Evolutionary conservation across 2,329 filamentous ascomycete genomes (phyloP), one percentile per base, ranked within the genome.

Genomic region (Aschersonia sp.): DNA sequence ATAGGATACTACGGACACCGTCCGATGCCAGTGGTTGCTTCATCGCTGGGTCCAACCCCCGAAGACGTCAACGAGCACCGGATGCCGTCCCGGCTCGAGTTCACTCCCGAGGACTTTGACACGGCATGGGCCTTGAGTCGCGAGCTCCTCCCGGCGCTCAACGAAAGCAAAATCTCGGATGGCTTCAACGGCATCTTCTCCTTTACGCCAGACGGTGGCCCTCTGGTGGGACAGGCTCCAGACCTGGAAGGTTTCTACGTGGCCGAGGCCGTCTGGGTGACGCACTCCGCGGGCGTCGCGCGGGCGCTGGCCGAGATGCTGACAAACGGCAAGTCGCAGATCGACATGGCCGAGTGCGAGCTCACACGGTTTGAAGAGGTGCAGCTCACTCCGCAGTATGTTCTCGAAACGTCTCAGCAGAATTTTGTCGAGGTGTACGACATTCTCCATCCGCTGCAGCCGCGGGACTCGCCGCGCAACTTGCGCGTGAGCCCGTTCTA

Each of bases 111-210:
- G 32, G 78, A 82, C 55, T 82, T 82, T 49, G 69, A 67, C 2
- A 73, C 75, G 0, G 79, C 76, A 0, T 82, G 78, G 78, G 63
- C 74, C 50, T 63, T 75, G 10, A 72, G 73, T 0, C 64, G 73
- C 51, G 66, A 73, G 32, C 60, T 82, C 1, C 58, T 82, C 1
- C 78, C 79, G 0, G 63, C 63, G 1, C 61, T 82, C 4, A 59
- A 62, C 4, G 63, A 75, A 5, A 69, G 63, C 11, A 60, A 76
- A 49, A 70, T 82, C 6, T 71, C 65, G 0, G 71, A 79, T 41
- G 79, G 77, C 0, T 82, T 82, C 67, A 82, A 82, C 54, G 78
- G 78, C 3, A 70, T 82, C 54, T 78, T 82, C 59, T 82, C 78
- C 0, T 82, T 82, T 55, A 82, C 78, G 0, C 78, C 78, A 0